Base-by-base conservation (phyloP, 371 early-diverging fungal genomes). In the Mortierella sp. region DNA sequence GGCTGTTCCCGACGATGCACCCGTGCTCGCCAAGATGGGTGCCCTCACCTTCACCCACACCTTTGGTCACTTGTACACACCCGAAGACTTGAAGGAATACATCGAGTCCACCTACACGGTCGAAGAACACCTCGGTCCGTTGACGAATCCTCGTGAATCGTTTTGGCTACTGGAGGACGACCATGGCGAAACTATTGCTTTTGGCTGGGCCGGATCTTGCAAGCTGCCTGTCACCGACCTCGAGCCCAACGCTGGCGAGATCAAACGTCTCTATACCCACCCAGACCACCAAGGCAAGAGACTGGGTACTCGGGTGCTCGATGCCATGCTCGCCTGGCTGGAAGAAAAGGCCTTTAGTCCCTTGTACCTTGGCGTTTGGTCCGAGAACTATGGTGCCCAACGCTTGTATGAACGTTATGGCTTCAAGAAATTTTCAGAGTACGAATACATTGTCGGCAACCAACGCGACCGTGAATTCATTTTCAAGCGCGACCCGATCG, bases 101-200 rank as follows among this genome's bases (percentile, higher is more conserved):
- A 12, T 71, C 18, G 12, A 23, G 21, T 13, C 41, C 21, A 71
- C 65, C 2, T 71, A 71, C 58, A 71, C 72, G 1, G 42, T 58
- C 31, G 66, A 71, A 54, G 1, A 54, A 38, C 72, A 71, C 54
- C 61, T 71, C 49, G 24, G 5, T 14, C 41, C 52, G 9, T 39
- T 71, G 10, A 64, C 14, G 12, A 48, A 71, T 54, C 9, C 58
- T 38, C 61, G 61, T 18, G 72, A 71, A 54, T 65, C 72, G 2
- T 49, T 71, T 43, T 71, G 72, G 72, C 54, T 71, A 50, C 45
- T 71, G 42, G 72, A 71, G 43, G 72, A 71, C 38, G 66, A 65
- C 13, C 18, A 65, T 9, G 61, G 66, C 38, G 18, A 61, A 14
- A 54, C 58, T 34, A 1, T 71, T 49, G 72, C 54, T 26, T 71